Evolutionary conservation across 306 rosid species (phyloP), one percentile per base, ranked within the genome.

Genomic region (Fragaria nilgerrensis): DNA sequence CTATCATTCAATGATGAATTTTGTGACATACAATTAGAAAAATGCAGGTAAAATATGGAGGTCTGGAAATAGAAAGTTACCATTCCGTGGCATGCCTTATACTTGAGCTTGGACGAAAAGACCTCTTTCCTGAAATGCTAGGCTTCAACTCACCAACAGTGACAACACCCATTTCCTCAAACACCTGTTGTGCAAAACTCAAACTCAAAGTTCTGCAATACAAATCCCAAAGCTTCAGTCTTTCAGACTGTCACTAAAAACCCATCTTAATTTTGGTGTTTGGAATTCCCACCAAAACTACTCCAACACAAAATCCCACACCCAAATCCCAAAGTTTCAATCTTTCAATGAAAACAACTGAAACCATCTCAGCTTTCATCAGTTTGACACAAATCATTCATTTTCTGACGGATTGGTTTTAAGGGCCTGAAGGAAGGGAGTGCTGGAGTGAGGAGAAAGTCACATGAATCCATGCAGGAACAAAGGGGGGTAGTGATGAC

Each of bases 51-150:
- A 53, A 3, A 43, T 13, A 27, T 15, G 16, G 59, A 77, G 79
- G 73, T 44, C 48, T 44, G 12, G 48, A 10, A 44, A 44, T 10
- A 58, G 32, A 53, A 66, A 34, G 78, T 66, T 91, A 96, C 99
- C 99, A 96, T 86, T 96, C 98, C 59, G 96, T 91, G 79, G 99
- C 98, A 84, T 96, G 98, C 73, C 98, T 89, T 78, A 92, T 89
- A 73, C 96, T 96, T 41, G 97, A 92, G 82, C 98, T 93, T 7
- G 99, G 90, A 53, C 92, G 92, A 83, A 90, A 91, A 6, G 96
- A 89, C 83, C 97, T 86, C 88, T 88, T 96, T 82, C 98, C 98
- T 16, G 98, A 93, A 78, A 92, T 91, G 85, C 97, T 92, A 43
- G 99, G 92, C 89, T 92, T 96, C 84, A 90, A 82, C 69, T 96